Conservation (phyloP, 768 basidiomycete species). For the Russula virescens region DNA sequence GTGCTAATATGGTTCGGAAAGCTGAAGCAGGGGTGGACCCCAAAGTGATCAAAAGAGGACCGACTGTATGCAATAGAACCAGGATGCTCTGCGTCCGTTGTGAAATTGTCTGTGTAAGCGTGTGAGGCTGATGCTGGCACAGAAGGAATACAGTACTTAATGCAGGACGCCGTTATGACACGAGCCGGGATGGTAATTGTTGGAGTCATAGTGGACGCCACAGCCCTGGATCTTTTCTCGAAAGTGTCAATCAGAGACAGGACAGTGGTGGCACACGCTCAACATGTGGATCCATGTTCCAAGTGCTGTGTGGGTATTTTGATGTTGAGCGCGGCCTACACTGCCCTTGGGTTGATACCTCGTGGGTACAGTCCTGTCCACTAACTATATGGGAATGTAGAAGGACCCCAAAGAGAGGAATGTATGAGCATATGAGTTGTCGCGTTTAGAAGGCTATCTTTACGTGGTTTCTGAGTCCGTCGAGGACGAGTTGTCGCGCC, state of each 20-base stretch:
- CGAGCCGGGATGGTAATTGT: not conserved
- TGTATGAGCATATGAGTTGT: not conserved
- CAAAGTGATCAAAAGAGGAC: not conserved
- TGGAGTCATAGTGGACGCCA: not conserved
- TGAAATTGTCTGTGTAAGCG: not conserved
- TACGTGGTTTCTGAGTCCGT: not conserved
- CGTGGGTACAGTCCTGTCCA: not conserved
- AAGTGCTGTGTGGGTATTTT: not conserved
- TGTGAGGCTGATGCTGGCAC: not conserved
- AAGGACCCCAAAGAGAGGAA: not conserved
- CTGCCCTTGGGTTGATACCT: not conserved
- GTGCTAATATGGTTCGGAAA: not conserved
- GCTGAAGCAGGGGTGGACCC: not conserved
- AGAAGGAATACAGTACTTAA: not conserved
- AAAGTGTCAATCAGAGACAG: not conserved
- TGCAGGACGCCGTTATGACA: conserved; percentile 9
- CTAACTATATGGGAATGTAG: not conserved
- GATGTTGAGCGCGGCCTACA: not conserved
- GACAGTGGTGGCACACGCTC: not conserved
- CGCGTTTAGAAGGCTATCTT: not conserved
- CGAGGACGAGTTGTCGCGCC: not conserved
- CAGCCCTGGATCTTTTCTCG: not conserved
- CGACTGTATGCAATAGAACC: not conserved
- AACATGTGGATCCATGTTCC: not conserved
- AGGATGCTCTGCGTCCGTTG: not conserved